A percentile compares a stretch with the other conserved stretches of the same genome.
phyloP scores from a whole-genome alignment of 2,329 filamentous ascomycete species.

The Fusarium sp. region DNA sequence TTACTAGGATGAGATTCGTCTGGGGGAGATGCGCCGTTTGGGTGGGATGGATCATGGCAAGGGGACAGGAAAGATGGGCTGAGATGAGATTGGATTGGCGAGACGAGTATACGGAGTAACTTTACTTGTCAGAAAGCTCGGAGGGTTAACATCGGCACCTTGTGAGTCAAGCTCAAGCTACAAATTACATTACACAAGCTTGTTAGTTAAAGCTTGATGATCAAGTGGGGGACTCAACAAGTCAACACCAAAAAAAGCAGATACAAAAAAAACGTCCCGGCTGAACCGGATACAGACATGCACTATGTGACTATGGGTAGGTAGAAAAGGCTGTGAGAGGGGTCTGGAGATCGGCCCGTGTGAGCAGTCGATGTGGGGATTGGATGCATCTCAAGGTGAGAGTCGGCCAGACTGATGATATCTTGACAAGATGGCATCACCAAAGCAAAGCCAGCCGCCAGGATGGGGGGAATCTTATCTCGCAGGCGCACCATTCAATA shows the following conservation, averaged over 20 bases:
- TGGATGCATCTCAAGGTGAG: slow-evolving; percentile 1
- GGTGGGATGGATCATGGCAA: slow-evolving; percentile 32
- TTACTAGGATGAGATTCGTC: slow-evolving; percentile 38
- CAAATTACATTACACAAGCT: slow-evolving; percentile 28
- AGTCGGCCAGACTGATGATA: slow-evolving; percentile 24
- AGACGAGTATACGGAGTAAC: slow-evolving; percentile 6
- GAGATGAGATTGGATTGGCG: slow-evolving; percentile 46
- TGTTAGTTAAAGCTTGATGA: slow-evolving; percentile 27
- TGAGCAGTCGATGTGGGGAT: slow-evolving; percentile 24
- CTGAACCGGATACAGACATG: slow-evolving; percentile 37
- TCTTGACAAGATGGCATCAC: slow-evolving; percentile 44
- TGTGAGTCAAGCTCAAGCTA: slow-evolving; percentile 12
- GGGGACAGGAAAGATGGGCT: slow-evolving; percentile 29
- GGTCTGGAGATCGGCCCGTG: slow-evolving; percentile 44
- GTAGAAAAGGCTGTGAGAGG: background rate
- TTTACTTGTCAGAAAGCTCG: slow-evolving; percentile 4
- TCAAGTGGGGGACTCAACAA: slow-evolving; percentile 30
- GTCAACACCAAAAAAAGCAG: slow-evolving; percentile 17
- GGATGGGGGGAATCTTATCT: slow-evolving; percentile 35
- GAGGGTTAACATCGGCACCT: background rate
- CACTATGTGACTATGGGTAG: background rate
- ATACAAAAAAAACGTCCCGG: slow-evolving; percentile 15
- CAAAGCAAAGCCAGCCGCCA: slow-evolving; percentile 12
- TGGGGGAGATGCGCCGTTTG: slow-evolving; percentile 18
- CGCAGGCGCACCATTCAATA: slow-evolving; percentile 32